Evolutionary conservation across 176 grass and related monocot species (phyloP).

Genomic region (Dactylis glomerata): DNA sequence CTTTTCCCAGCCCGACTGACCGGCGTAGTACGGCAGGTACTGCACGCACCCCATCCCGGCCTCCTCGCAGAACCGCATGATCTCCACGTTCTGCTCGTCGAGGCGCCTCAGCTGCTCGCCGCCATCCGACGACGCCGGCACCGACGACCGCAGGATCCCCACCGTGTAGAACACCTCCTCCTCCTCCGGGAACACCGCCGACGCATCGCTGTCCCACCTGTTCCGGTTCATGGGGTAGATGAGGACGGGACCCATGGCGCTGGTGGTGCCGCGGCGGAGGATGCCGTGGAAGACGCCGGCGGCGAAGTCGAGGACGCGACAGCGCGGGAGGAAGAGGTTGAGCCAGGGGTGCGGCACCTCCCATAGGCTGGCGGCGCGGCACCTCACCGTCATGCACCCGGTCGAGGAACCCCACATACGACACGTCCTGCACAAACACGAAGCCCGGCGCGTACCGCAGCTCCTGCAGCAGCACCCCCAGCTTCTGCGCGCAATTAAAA

Average conservation of each 20-base stretch:
- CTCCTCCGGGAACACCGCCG: constrained; percentile 47
- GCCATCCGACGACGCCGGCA: neutral
- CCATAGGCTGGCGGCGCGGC: neutral
- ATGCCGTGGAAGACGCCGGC: neutral
- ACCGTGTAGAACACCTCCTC: constrained; percentile 74
- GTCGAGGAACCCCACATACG: constrained; percentile 60
- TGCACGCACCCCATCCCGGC: constrained; percentile 41
- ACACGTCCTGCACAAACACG: constrained; percentile 49
- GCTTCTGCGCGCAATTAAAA: constrained; percentile 17
- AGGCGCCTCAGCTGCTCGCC: constrained; percentile 18
- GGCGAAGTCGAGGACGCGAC: neutral
- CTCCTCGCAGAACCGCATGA: constrained; percentile 47
- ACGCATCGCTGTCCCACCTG: constrained; percentile 52
- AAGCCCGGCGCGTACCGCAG: constrained; percentile 42
- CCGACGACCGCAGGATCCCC: constrained; percentile 47
- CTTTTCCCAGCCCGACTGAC: constrained; percentile 53
- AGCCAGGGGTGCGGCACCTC: neutral
- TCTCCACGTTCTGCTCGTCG: constrained; percentile 52
- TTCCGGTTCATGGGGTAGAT: constrained; percentile 68
- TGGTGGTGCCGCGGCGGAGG: neutral
- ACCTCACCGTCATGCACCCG: constrained; percentile 42
- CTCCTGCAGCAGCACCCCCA: constrained; percentile 41
- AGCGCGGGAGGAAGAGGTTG: neutral
- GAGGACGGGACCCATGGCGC: constrained; percentile 38
- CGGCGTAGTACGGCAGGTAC: constrained; percentile 62